Evolutionary conservation across 345 rosid species (phyloP).

Genomic region (Populus deltoides): DNA sequence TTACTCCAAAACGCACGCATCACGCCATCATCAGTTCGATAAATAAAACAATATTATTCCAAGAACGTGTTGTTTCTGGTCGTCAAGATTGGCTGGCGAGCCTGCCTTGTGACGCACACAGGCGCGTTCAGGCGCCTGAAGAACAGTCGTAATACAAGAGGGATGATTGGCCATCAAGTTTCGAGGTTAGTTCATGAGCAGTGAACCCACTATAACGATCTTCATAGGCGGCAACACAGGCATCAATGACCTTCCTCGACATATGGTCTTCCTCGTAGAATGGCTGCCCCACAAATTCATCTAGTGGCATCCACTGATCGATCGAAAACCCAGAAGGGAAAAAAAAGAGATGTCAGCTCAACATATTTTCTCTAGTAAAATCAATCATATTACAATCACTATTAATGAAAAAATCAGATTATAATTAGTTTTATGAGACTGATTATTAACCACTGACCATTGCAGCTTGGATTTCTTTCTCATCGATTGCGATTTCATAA

Average conservation of each 20-base stretch:
- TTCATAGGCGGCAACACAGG: slow-evolving; percentile 35
- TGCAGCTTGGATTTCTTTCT: slow-evolving; percentile 43
- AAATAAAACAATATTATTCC: too few species aligned
- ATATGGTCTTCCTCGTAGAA: slow-evolving; percentile 42
- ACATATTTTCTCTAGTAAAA: too few species aligned
- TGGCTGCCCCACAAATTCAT: slow-evolving; percentile 38
- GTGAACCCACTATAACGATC: slow-evolving; percentile 38
- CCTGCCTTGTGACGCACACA: too few species aligned
- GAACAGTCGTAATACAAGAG: slow-evolving; percentile 29
- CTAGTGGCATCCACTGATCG: slow-evolving; percentile 46
- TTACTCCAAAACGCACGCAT: too few species aligned
- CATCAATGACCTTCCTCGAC: slow-evolving; percentile 36
- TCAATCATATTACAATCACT: too few species aligned
- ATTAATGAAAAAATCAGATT: too few species aligned
- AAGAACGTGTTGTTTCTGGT: too few species aligned
- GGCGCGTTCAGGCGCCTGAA: background rate
- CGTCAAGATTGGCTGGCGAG: too few species aligned
- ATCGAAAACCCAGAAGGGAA: background rate
- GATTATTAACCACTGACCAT: slow-evolving; percentile 38
- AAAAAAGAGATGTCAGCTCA: too few species aligned
- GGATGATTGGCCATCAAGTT: slow-evolving; percentile 43
- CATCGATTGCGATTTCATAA: slow-evolving; percentile 36
- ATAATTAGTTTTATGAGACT: background rate
- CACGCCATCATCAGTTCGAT: too few species aligned
- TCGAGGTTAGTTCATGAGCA: slow-evolving; percentile 42